These are phyloP conservation scores for Boletus albobrunnescens DNA, from an alignment of 1,284 basidiomycete genomes.

Conservation along the genomic window DNA sequence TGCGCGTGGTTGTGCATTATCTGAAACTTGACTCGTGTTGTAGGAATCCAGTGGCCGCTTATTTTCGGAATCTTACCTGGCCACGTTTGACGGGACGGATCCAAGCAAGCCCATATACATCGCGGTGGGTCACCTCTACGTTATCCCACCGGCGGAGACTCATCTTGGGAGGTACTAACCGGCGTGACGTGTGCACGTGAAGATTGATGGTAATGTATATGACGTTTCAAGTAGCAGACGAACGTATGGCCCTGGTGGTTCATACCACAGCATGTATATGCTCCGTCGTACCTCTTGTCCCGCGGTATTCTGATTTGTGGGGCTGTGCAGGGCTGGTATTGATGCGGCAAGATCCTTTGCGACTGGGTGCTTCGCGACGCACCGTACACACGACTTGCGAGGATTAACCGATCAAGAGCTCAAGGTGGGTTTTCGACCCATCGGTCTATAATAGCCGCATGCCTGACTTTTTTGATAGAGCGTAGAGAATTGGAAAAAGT, in stretches of 20 bases:
- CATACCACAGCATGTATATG: slow-evolving; percentile 78
- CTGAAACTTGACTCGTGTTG: slow-evolving; percentile 12
- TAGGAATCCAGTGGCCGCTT: slow-evolving; percentile 56
- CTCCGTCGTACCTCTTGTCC: slow-evolving; percentile 19
- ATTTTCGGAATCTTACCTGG: slow-evolving; percentile 70
- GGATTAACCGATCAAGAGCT: slow-evolving; percentile 73
- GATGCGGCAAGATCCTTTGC: slow-evolving; percentile 89
- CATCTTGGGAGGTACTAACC: slow-evolving; percentile 5
- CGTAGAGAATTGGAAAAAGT: slow-evolving; percentile 82
- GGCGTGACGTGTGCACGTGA: slow-evolving; percentile 2
- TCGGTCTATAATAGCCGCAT: not conserved
- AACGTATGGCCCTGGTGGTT: slow-evolving; percentile 88
- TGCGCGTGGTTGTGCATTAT: not conserved
- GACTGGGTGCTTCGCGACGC: slow-evolving; percentile 88
- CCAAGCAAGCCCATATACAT: slow-evolving; percentile 77
- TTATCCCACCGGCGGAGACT: slow-evolving; percentile 5
- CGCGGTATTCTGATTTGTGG: slow-evolving; percentile 21
- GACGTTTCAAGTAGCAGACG: slow-evolving; percentile 77
- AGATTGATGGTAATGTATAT: slow-evolving; percentile 91
- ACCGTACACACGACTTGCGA: slow-evolving; percentile 86
- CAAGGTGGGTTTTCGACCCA: slow-evolving; percentile 41
- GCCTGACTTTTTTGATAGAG: slow-evolving; percentile 42
- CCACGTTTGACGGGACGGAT: slow-evolving; percentile 72
- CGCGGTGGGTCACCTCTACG: slow-evolving; percentile 52
- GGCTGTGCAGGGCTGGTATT: slow-evolving; percentile 63